Evolutionary conservation across 495 filamentous ascomycete species (phyloP).

Genomic region (Penicillium verhagenii): DNA sequence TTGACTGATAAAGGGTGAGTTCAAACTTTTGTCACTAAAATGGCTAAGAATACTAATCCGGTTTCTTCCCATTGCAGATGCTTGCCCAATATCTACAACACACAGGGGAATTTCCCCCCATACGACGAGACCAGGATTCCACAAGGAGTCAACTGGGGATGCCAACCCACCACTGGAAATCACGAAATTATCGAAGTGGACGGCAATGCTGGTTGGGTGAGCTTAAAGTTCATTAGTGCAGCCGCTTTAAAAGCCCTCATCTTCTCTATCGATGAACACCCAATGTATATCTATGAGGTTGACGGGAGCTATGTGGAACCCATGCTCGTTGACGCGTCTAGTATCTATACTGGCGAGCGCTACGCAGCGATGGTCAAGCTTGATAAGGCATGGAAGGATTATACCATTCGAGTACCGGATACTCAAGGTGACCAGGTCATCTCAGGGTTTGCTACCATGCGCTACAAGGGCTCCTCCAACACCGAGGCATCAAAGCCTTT

Average conservation of each 20-base stretch:
- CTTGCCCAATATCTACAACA: constrained; percentile 30
- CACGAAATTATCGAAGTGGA: constrained; percentile 38
- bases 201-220: constrained; percentile 37
- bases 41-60: not conserved
- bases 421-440: constrained; percentile 37
- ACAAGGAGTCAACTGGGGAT: constrained; percentile 33
- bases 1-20: constrained; percentile 52
- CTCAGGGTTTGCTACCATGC: constrained; percentile 26
- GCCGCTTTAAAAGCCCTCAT: constrained; percentile 34
- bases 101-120: constrained; percentile 27
- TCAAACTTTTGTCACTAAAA: not conserved
- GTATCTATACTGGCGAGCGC: constrained; percentile 35
- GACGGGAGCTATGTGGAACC: constrained; percentile 42
- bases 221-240: constrained; percentile 49
- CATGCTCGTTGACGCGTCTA: constrained; percentile 24
- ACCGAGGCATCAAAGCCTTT: constrained; percentile 25
- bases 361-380: constrained; percentile 39
- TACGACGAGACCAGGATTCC: constrained; percentile 38
- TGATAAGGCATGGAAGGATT: constrained; percentile 30
- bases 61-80: constrained; percentile 14
- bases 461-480: constrained; percentile 26
- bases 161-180: constrained; percentile 38
- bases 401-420: constrained; percentile 35
- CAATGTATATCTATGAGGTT: constrained; percentile 42
- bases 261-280: constrained; percentile 45